phyloP scores from a whole-genome alignment of 257 asterid genomes.

The Przewalskia tangutica region DNA sequence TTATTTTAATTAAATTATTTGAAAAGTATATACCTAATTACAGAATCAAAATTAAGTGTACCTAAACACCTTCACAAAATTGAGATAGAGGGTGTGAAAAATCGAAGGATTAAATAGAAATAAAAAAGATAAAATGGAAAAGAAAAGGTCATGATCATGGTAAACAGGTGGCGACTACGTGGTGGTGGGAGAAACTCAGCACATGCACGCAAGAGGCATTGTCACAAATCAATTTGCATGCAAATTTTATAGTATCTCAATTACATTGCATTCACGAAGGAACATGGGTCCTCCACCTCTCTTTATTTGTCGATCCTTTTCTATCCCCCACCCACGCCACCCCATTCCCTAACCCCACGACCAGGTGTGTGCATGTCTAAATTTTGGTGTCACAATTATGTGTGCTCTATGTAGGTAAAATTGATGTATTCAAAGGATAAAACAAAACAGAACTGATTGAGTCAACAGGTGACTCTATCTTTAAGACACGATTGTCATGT shows the following conservation, averaged over 20 bases:
- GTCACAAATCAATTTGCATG: conserved; percentile 53
- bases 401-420: too few species aligned
- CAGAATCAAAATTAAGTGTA: too few species aligned
- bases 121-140: not conserved
- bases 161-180: conserved; percentile 46
- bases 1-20: too few species aligned
- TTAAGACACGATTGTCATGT: too few species aligned
- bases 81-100: too few species aligned
- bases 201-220: conserved; percentile 47
- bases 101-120: not conserved
- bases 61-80: too few species aligned
- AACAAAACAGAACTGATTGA: too few species aligned
- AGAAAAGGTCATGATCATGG: conserved; percentile 11
- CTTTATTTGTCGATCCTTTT: not conserved
- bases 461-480: too few species aligned
- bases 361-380: not conserved
- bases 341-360: not conserved
- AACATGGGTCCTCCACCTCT: not conserved
- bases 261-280: not conserved
- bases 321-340: not conserved
- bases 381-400: too few species aligned
- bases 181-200: conserved; percentile 29
- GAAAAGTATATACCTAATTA: too few species aligned
- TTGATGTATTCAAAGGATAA: too few species aligned
- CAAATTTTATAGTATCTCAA: not conserved